Evolutionary conservation across 345 rosid species (phyloP), one percentile per base, ranked within the genome.

Genomic region (Pistacia integerrima): DNA sequence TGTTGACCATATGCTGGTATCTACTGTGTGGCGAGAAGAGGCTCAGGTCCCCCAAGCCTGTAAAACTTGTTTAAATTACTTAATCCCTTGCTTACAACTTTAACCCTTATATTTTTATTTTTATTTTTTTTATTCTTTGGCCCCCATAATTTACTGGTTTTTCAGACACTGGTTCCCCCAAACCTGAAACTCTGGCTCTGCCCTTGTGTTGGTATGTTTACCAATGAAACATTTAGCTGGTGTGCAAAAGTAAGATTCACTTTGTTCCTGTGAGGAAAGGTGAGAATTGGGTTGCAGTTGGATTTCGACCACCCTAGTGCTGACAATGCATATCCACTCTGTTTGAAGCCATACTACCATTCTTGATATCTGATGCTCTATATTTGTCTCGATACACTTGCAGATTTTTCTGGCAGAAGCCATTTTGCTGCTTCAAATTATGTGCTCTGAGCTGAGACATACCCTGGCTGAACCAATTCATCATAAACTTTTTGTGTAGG

Each of bases 331-430:
- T 76, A 35, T 18, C 76, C 66, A 74, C 70, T 59, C 78, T 76
- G 33, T 76, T 35, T 67, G 46, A 77, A 74, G 71, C 48, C 70
- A 69, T 55, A n/a, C 73, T 73, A 69, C 48, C 79, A 33, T 64
- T 67, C 79, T 22, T 59, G 74, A 55, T 74, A 65, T 81, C 85
- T 89, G 87, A 82, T 79, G 79, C 54, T 74, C 71, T 79, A 76
- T 79, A 74, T 76, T 41, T 78, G 73, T 78, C 84, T 86, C 83
- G 73, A 73, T 81, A 79, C 76, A 76, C 76, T 84, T 83, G 84
- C 86, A 84, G 85, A 87, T 87, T 81, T 80, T 82, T 81, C 67
- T 85, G n/a, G 82, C 80, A 75, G 86, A 85, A 82, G 72, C 72
- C 62, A 77, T 82, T 86, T 81, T 86, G 76, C 82, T 77, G 81